Evolutionary conservation across 139 green algal species (phyloP).

Genomic region (Chlamydomonas asymmetrica): DNA sequence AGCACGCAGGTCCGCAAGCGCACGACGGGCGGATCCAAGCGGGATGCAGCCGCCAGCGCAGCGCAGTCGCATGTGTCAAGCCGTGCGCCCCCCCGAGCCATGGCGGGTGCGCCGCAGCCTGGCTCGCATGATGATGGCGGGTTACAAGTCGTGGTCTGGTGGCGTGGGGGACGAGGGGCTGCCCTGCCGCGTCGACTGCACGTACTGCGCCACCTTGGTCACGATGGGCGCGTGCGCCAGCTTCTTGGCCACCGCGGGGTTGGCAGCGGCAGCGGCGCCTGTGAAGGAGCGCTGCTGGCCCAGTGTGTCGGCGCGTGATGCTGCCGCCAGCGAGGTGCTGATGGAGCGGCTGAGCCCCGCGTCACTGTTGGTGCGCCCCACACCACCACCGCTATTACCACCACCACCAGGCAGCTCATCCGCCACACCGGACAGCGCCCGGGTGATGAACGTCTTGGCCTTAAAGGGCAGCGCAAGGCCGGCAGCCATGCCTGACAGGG

Average conservation of each 20-base stretch:
- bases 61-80: too few relatives aligned
- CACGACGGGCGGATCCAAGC: too few relatives aligned
- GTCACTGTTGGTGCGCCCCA: background rate
- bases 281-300: conserved; percentile 32
- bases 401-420: background rate
- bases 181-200: conserved; percentile 1
- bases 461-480: background rate
- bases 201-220: conserved; percentile 18
- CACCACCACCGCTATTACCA: background rate
- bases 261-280: conserved; percentile 11
- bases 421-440: too few relatives aligned
- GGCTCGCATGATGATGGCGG: too few relatives aligned
- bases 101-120: too few relatives aligned
- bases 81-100: too few relatives aligned
- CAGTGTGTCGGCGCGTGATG: background rate
- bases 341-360: background rate
- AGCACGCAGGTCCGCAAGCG: too few relatives aligned
- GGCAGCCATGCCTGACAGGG: background rate
- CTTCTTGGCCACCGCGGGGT: conserved; percentile 28
- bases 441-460: background rate
- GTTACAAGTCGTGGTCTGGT: too few relatives aligned
- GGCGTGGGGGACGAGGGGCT: too few relatives aligned
- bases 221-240: conserved; percentile 21
- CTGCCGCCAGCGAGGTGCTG: background rate
- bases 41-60: too few relatives aligned